These are phyloP conservation scores for Skeletonema tropicum DNA, from an alignment of 108 stramenopile species.

Conservation along the genomic window DNA sequence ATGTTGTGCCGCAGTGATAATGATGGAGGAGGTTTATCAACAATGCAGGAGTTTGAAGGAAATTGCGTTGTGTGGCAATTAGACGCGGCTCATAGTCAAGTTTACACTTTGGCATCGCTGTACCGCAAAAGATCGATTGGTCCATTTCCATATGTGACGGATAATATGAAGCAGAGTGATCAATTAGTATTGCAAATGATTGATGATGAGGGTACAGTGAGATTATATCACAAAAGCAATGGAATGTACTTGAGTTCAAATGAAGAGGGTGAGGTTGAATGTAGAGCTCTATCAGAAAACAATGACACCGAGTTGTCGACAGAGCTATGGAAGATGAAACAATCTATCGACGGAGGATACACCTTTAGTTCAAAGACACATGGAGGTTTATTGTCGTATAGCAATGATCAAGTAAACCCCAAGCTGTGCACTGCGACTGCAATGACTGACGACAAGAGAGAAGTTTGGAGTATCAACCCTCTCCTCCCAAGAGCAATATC, in stretches of 20 bases:
- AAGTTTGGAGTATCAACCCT: slow-evolving; percentile 52
- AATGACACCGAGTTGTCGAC: slow-evolving; percentile 5
- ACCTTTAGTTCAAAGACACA: slow-evolving; percentile 27
- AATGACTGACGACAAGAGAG: slow-evolving; percentile 14
- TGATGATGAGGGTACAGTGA: slow-evolving; percentile 13
- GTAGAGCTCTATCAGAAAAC: background rate
- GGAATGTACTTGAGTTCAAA: slow-evolving; percentile 18
- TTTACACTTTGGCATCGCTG: slow-evolving; percentile 28
- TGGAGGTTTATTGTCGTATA: slow-evolving; percentile 22
- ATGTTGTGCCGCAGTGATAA: background rate
- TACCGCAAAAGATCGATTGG: slow-evolving; percentile 37
- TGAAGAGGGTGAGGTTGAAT: slow-evolving; percentile 19
- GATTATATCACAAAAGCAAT: slow-evolving; percentile 17
- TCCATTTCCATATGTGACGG: slow-evolving; percentile 46
- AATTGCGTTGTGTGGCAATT: slow-evolving; percentile 45
- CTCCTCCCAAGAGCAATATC: slow-evolving; percentile 52
- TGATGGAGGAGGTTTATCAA: slow-evolving; percentile 1
- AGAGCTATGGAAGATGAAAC: slow-evolving; percentile 41
- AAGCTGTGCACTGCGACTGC: slow-evolving; percentile 7
- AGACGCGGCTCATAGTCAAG: slow-evolving; percentile 50
- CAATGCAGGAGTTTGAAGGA: slow-evolving; percentile 9
- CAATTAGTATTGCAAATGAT: slow-evolving; percentile 32
- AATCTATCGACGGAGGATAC: slow-evolving; percentile 23
- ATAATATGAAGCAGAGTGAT: slow-evolving; percentile 40
- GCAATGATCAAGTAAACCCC: slow-evolving; percentile 10